phyloP scores from a whole-genome alignment of 2,329 filamentous ascomycete genomes.

The Cordyceps tenuipes region DNA sequence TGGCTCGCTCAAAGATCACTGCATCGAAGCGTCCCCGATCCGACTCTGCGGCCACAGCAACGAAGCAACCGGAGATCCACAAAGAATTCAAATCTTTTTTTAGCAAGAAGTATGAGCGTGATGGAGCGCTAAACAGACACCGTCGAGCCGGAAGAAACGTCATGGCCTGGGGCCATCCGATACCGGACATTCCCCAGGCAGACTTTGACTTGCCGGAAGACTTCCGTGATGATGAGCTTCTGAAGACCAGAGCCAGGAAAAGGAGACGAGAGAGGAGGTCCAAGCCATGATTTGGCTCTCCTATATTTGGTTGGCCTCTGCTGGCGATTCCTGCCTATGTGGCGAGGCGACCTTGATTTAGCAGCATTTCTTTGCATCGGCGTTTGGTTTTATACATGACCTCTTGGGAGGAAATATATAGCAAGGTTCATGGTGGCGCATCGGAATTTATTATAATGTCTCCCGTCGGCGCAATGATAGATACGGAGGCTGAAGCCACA shows the following conservation, averaged over 20 bases:
- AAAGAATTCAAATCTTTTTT: conserved; percentile 84
- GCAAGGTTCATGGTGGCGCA: background rate
- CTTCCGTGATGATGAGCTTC: conserved; percentile 45
- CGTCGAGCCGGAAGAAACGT: conserved; percentile 62
- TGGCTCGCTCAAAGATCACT: conserved; percentile 41
- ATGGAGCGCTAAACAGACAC: conserved; percentile 65
- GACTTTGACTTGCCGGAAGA: conserved; percentile 72
- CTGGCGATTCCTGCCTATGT: background rate
- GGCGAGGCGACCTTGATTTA: conserved; percentile 6
- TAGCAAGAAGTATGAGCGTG: conserved; percentile 67
- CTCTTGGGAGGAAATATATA: background rate
- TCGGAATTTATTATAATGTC: conserved; percentile 1
- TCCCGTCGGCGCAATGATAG: background rate
- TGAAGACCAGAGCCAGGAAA: conserved; percentile 53
- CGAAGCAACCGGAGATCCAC: conserved; percentile 30
- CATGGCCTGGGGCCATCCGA: conserved; percentile 70
- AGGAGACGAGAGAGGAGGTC: conserved; percentile 51
- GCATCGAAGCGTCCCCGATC: conserved; percentile 24
- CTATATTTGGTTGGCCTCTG: background rate
- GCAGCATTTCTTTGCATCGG: background rate
- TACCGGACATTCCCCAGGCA: conserved; percentile 62
- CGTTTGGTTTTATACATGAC: conserved; percentile 9
- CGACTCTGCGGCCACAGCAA: conserved; percentile 22
- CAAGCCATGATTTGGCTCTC: conserved; percentile 31
- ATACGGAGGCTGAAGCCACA: background rate